These are phyloP conservation scores for Gossypium mustelinum DNA, from an alignment of 345 rosid species.

Conservation along the genomic window DNA sequence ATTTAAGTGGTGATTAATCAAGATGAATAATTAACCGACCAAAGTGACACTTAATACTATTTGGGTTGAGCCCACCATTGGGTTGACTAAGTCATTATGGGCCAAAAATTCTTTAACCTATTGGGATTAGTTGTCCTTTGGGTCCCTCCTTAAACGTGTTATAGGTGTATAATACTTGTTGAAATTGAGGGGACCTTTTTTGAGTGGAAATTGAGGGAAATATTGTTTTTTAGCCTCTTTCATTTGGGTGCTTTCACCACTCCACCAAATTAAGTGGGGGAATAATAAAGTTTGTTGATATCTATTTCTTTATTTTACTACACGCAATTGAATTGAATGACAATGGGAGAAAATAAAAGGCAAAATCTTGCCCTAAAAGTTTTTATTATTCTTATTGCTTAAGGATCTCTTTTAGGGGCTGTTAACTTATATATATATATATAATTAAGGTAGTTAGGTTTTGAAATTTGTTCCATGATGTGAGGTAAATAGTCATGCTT, in stretches of 20 bases:
- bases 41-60: not conserved
- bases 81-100: constrained; percentile 4
- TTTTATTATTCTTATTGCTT: constrained; percentile 8
- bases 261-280: constrained; percentile 8
- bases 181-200: not conserved
- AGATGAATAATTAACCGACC: not conserved
- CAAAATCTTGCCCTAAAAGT: constrained; percentile 8
- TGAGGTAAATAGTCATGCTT: not conserved
- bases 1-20: too few species aligned
- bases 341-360: not conserved
- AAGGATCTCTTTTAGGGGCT: not conserved
- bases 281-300: not conserved
- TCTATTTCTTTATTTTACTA: not conserved
- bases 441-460: not conserved
- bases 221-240: not conserved
- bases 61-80: constrained; percentile 12
- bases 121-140: constrained; percentile 8
- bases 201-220: not conserved
- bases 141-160: not conserved
- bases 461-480: constrained; percentile 8
- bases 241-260: not conserved
- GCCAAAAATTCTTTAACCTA: constrained; percentile 6
- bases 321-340: not conserved
- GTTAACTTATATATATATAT: not conserved
- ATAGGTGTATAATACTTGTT: not conserved